A percentile compares a stretch with the other conserved stretches of the same genome.
Evolutionary conservation across 2,329 filamentous ascomycete genomes (phyloP).

Genomic region (Colletotrichum sp.): DNA sequence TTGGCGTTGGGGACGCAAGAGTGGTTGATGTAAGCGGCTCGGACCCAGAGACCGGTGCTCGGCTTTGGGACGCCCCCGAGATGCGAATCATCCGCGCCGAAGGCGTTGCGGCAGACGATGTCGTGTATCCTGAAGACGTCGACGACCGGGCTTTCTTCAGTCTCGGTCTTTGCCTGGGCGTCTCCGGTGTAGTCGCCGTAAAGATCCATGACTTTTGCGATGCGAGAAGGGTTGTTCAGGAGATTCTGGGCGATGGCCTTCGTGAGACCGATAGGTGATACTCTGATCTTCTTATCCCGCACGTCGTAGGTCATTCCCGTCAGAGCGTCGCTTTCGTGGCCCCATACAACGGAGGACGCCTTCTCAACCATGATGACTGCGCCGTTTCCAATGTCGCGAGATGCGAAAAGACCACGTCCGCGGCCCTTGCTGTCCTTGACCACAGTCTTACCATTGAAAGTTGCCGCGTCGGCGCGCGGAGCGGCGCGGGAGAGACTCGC

Average conservation of each 20-base stretch:
- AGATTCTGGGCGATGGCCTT: constrained; percentile 28
- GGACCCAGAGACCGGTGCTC: constrained; percentile 42
- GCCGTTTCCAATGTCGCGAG: constrained; percentile 31
- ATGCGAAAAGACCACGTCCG: constrained; percentile 42
- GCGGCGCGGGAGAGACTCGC: constrained; percentile 26
- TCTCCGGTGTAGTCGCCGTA: constrained; percentile 30
- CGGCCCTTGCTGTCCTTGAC: constrained; percentile 27
- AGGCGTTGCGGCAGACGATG: constrained; percentile 35
- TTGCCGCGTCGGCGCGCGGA: constrained; percentile 33
- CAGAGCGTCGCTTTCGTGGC: constrained; percentile 31
- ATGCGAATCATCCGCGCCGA: constrained; percentile 31
- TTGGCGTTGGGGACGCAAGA: constrained; percentile 39
- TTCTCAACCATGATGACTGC: constrained; percentile 40
- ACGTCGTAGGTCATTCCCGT: constrained; percentile 34
- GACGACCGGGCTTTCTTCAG: constrained; percentile 28
- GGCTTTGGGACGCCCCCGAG: constrained; percentile 31
- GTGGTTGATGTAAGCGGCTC: constrained; percentile 46
- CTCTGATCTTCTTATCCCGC: constrained; percentile 31
- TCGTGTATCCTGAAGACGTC: constrained; percentile 36
- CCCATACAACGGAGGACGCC: constrained; percentile 33
- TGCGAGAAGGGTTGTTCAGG: constrained; percentile 29
- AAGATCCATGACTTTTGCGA: constrained; percentile 24
- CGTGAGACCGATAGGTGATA: constrained; percentile 34
- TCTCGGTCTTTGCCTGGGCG: neutral
- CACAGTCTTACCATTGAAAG: constrained; percentile 28